Conservation (phyloP, 306 rosid species). For the Betula pendula region DNA sequence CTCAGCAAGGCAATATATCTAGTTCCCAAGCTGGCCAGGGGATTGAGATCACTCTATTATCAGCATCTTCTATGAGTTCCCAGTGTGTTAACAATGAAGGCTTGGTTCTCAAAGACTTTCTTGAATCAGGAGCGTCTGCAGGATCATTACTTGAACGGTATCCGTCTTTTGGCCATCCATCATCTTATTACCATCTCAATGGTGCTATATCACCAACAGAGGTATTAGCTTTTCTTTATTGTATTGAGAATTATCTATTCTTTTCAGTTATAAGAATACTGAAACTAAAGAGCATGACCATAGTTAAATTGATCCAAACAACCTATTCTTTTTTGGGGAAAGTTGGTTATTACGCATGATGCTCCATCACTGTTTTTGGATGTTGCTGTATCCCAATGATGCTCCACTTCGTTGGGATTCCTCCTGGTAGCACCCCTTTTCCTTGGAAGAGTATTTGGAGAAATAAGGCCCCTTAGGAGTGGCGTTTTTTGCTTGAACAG, state of each 20-base stretch:
- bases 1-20: conserved; percentile 43
- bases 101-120: conserved; percentile 78
- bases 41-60: conserved; percentile 75
- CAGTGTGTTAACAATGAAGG: conserved; percentile 58
- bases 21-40: conserved; percentile 51
- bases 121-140: conserved; percentile 61
- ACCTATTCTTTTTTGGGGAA: not conserved
- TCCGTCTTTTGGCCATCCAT: conserved; percentile 59
- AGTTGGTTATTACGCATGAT: not conserved
- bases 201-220: conserved; percentile 47
- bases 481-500: no score
- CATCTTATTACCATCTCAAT: conserved; percentile 50
- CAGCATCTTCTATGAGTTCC: conserved; percentile 60
- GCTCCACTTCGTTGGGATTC: no score
- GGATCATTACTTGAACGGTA: conserved; percentile 55
- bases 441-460: no score
- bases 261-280: not conserved
- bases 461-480: no score
- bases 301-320: not conserved
- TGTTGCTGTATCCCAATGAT: no score
- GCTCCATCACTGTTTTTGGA: conserved; percentile 10
- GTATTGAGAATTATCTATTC: not conserved
- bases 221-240: conserved; percentile 39
- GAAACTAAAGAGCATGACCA: not conserved
- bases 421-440: no score